These are phyloP conservation scores for Clonostachys solani DNA, from an alignment of 2,329 filamentous ascomycete genomes.

Conservation along the genomic window DNA sequence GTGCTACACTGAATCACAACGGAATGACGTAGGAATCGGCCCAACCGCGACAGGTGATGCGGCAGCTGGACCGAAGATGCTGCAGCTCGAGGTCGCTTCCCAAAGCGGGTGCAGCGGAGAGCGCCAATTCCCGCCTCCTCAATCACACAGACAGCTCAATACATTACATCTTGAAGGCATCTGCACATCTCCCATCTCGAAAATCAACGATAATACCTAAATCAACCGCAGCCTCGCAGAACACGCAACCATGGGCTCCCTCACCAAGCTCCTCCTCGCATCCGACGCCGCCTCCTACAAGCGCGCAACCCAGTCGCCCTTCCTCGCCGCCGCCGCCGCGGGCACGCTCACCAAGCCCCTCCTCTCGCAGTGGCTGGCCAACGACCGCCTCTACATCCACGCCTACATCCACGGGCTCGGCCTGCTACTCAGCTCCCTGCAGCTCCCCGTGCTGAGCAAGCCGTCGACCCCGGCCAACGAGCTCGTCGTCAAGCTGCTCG, in stretches of 20 bases:
- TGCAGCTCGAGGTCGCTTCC: no score
- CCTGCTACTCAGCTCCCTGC: constrained; percentile 56
- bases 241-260: constrained; percentile 23
- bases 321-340: constrained; percentile 60
- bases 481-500: constrained; percentile 33
- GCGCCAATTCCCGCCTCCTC: no score
- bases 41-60: no score
- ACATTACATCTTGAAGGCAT: no score
- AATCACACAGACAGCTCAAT: no score
- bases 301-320: constrained; percentile 60
- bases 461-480: background rate
- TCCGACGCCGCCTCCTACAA: constrained; percentile 40
- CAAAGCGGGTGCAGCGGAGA: no score
- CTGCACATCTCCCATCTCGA: no score
- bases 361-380: constrained; percentile 64
- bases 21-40: no score
- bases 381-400: constrained; percentile 68
- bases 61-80: no score
- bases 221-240: no score
- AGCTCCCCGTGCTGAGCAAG: constrained; percentile 15
- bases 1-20: no score
- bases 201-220: no score
- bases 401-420: constrained; percentile 66
- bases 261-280: constrained; percentile 54
- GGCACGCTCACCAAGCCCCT: constrained; percentile 52